phyloP scores from a whole-genome alignment of 352 stramenopile genomes.

The Pythium dissimile region DNA sequence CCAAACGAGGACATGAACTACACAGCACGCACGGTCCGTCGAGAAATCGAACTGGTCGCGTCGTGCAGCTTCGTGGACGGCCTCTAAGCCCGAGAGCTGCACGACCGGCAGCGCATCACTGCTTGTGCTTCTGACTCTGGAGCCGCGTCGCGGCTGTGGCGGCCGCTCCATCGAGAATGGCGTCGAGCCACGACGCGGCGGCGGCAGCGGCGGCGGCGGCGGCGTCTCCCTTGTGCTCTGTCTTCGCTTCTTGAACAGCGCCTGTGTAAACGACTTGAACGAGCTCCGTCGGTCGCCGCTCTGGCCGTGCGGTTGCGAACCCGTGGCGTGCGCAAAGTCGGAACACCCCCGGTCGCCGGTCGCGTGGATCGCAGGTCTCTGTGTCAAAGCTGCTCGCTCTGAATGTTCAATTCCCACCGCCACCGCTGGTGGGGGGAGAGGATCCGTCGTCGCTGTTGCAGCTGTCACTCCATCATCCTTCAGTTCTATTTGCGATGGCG shows the following conservation, averaged over 20 bases:
- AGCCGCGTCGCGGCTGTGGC: neutral
- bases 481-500: neutral
- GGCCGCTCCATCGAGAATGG: too few relatives aligned
- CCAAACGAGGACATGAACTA: neutral
- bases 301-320: conserved; percentile 2
- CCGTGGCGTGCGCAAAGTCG: conserved; percentile 18
- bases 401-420: neutral
- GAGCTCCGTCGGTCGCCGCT: neutral
- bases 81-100: conserved; percentile 23
- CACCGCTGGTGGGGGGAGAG: neutral
- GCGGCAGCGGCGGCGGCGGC: neutral
- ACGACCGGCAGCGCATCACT: conserved; percentile 16
- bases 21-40: conserved; percentile 17
- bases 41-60: conserved; percentile 24
- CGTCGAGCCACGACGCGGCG: too few relatives aligned
- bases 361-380: conserved; percentile 25
- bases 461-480: neutral
- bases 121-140: neutral
- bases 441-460: neutral
- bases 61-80: conserved; percentile 23
- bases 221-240: neutral
- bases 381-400: conserved; percentile 10
- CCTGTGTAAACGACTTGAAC: neutral
- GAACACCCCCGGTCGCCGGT: conserved; percentile 18
- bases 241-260: neutral